These are phyloP conservation scores for Microsporum canis DNA, from an alignment of 2,329 filamentous ascomycete species.

Conservation along the genomic window DNA sequence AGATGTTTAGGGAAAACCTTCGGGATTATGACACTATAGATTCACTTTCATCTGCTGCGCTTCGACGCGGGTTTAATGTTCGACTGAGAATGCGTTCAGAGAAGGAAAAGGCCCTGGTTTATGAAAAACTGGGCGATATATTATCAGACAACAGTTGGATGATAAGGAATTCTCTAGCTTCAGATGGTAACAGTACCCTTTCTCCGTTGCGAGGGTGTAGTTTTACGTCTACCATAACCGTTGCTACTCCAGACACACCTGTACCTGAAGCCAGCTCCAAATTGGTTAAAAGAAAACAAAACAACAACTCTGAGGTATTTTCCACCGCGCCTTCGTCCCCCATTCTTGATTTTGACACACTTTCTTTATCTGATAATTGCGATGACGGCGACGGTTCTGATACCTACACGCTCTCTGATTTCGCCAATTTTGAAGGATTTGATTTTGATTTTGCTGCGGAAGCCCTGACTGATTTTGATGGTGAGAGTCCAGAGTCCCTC, in stretches of 20 bases:
- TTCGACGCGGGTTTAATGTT: not conserved
- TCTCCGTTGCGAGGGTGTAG: not conserved
- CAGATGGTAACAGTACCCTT: not conserved
- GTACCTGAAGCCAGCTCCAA: not conserved
- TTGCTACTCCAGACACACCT: not conserved
- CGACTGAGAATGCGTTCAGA: not conserved
- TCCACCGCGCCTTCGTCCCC: slow-evolving; percentile 19
- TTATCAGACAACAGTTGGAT: not conserved
- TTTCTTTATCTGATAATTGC: slow-evolving; percentile 1
- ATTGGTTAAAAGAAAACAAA: not conserved
- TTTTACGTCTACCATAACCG: not conserved
- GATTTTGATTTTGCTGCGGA: slow-evolving; percentile 14
- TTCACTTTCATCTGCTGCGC: not conserved
- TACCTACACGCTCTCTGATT: slow-evolving; percentile 11
- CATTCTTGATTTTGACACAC: slow-evolving; percentile 14
- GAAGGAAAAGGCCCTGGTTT: not conserved
- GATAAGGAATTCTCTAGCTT: not conserved
- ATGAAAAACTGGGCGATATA: slow-evolving; percentile 1
- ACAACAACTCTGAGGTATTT: slow-evolving; percentile 20
- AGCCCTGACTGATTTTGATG: slow-evolving; percentile 14
- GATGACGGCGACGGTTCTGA: not conserved
- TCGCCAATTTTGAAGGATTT: slow-evolving; percentile 13
- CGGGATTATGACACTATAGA: not conserved
- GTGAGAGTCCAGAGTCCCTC: slow-evolving; percentile 12
- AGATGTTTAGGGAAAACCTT: not conserved